phyloP scores from a whole-genome alignment of 495 filamentous ascomycete species.

The Darksidea phi region DNA sequence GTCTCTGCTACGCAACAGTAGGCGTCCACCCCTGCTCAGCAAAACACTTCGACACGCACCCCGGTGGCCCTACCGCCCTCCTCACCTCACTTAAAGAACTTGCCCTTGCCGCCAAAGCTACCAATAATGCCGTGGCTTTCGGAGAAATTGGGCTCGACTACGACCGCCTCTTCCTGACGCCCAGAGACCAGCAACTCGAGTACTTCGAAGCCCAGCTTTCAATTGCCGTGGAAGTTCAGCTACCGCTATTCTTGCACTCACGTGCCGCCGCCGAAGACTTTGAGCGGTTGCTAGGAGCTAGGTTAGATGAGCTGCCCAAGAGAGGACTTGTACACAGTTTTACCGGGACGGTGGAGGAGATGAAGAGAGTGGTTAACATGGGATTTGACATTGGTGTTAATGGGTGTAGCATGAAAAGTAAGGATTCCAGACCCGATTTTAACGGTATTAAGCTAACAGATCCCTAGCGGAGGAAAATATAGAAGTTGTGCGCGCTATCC shows the following conservation, averaged over 20 bases:
- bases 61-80: slow-evolving; percentile 51
- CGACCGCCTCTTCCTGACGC: slow-evolving; percentile 77
- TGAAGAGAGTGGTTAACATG: slow-evolving; percentile 68
- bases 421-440: too few species aligned
- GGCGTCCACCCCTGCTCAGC: slow-evolving; percentile 89
- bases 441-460: too few species aligned
- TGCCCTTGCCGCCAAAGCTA: slow-evolving; percentile 48
- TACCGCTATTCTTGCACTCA: slow-evolving; percentile 89
- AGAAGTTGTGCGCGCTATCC: slow-evolving; percentile 72
- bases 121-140: slow-evolving; percentile 70
- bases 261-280: slow-evolving; percentile 82
- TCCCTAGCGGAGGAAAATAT: slow-evolving; percentile 78
- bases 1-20: slow-evolving; percentile 80
- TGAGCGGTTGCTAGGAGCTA: slow-evolving; percentile 57
- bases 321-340: slow-evolving; percentile 87
- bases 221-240: slow-evolving; percentile 71
- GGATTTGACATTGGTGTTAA: slow-evolving; percentile 86
- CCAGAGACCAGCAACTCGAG: slow-evolving; percentile 72
- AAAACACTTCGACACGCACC: slow-evolving; percentile 64
- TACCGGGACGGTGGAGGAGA: slow-evolving; percentile 80
- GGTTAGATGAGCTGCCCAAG: slow-evolving; percentile 59
- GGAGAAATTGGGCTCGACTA: slow-evolving; percentile 97
- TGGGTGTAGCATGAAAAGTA: slow-evolving; percentile 83
- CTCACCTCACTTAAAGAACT: slow-evolving; percentile 58
- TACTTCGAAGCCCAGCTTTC: slow-evolving; percentile 81